Percentiles rank a stretch among this genome's conserved stretches.
Conservation (phyloP, 495 filamentous ascomycete species). For the Penicilliopsis zonata region DNA sequence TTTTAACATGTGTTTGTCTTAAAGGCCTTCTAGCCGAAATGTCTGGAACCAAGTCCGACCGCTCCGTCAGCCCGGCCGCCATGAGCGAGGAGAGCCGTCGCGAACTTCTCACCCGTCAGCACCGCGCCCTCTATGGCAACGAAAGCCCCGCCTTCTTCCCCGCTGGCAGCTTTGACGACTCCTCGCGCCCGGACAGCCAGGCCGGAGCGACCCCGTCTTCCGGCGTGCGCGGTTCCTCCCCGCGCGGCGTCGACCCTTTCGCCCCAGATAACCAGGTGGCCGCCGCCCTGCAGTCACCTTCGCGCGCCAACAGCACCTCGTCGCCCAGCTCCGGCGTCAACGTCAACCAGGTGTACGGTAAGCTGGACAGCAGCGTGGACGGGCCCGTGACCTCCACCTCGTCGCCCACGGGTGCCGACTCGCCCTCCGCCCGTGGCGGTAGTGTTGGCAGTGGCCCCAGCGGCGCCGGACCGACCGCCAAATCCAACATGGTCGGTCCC, state of each 20-base stretch:
- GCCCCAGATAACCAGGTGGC: constrained; percentile 31
- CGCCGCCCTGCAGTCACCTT: constrained; percentile 46
- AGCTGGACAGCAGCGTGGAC: constrained; percentile 54
- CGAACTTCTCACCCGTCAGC: constrained; percentile 90
- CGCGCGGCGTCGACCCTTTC: constrained; percentile 52
- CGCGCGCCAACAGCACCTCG: constrained; percentile 79
- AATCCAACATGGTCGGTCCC: too few species aligned
- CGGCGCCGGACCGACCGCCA: too few species aligned
- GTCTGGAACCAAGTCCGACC: constrained; percentile 74
- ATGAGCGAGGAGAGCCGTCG: constrained; percentile 95
- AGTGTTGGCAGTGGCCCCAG: constrained; percentile 39
- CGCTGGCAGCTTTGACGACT: constrained; percentile 51
- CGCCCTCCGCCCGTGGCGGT: constrained; percentile 57
- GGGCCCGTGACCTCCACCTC: constrained; percentile 82
- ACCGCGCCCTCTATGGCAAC: constrained; percentile 78
- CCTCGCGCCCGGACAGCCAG: constrained; percentile 45
- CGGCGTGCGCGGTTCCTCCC: constrained; percentile 44
- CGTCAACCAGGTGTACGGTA: constrained; percentile 45
- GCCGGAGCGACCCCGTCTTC: constrained; percentile 43
- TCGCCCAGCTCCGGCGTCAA: constrained; percentile 59
- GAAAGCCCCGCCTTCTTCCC: constrained; percentile 52
- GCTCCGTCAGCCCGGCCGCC: constrained; percentile 77
- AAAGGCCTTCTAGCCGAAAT: constrained; percentile 75
- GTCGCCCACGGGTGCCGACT: constrained; percentile 81
- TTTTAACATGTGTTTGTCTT: constrained; percentile 33